Evolutionary conservation across 805 yeast species (phyloP).

Genomic region (Ogataea kodamae): DNA sequence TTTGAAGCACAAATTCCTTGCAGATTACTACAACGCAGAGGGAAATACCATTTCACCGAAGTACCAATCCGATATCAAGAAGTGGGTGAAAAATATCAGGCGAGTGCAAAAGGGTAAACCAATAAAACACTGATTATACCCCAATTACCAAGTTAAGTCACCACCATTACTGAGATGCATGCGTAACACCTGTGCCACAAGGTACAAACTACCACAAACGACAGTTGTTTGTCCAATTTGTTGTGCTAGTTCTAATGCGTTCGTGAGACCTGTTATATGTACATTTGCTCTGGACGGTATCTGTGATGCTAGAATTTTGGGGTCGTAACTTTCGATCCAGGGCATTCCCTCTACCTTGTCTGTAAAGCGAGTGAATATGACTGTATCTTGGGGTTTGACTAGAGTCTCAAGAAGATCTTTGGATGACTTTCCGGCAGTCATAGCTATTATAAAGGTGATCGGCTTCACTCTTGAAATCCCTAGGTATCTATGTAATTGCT

Average conservation of each 20-base stretch:
- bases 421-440: slow-evolving; percentile 70
- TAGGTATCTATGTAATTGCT: slow-evolving; percentile 60
- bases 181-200: slow-evolving; percentile 54
- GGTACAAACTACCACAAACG: slow-evolving; percentile 68
- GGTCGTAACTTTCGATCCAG: slow-evolving; percentile 63
- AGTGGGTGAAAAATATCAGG: slow-evolving; percentile 38
- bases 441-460: slow-evolving; percentile 62
- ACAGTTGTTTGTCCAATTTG: slow-evolving; percentile 33
- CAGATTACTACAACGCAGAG: slow-evolving; percentile 30
- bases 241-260: slow-evolving; percentile 28
- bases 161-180: slow-evolving; percentile 22
- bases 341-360: slow-evolving; percentile 82
- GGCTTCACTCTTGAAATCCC: slow-evolving; percentile 9
- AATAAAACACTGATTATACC: slow-evolving; percentile 10
- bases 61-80: slow-evolving; percentile 29
- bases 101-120: slow-evolving; percentile 36
- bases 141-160: slow-evolving; percentile 2
- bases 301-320: slow-evolving; percentile 30
- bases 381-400: slow-evolving; percentile 46
- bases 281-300: slow-evolving; percentile 28
- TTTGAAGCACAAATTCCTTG: slow-evolving; percentile 37
- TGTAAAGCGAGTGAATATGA: slow-evolving; percentile 62
- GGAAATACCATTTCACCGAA: slow-evolving; percentile 27
- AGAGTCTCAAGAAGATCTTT: slow-evolving; percentile 48
- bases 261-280: slow-evolving; percentile 23